A percentile compares a stretch with the other conserved stretches of the same genome.
Evolutionary conservation across 495 filamentous ascomycete genomes (phyloP).

Genomic region (Jackrogersella minutella): DNA sequence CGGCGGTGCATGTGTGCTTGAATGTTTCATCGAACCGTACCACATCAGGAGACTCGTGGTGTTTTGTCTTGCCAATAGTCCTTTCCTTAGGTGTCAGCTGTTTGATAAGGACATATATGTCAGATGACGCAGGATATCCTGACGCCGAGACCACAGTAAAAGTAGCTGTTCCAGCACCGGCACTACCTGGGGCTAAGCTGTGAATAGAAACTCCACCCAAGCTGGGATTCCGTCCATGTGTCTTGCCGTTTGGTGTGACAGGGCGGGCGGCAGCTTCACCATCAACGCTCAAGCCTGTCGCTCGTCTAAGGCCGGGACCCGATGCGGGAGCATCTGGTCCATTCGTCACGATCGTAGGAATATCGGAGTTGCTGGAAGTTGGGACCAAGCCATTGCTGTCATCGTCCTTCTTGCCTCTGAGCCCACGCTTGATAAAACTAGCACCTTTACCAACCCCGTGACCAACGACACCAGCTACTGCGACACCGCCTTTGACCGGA

Average conservation of each 20-base stretch:
- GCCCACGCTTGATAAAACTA: conserved; percentile 81
- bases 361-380: conserved; percentile 46
- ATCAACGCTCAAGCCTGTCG: conserved; percentile 44
- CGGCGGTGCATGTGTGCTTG: conserved; percentile 77
- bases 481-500: conserved; percentile 87
- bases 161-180: conserved; percentile 75
- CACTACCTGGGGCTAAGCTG: conserved; percentile 62
- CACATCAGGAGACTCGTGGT: conserved; percentile 67
- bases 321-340: conserved; percentile 47
- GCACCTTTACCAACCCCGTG: conserved; percentile 87
- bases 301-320: conserved; percentile 47
- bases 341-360: conserved; percentile 56
- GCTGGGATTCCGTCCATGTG: conserved; percentile 73
- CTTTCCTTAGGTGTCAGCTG: conserved; percentile 73
- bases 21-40: conserved; percentile 81
- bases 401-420: conserved; percentile 72
- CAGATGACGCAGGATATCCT: conserved; percentile 79
- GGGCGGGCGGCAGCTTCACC: conserved; percentile 42
- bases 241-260: conserved; percentile 46
- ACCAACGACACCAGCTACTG: conserved; percentile 72
- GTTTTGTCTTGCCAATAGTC: conserved; percentile 87
- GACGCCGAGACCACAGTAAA: conserved; percentile 82
- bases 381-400: conserved; percentile 49
- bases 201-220: conserved; percentile 67
- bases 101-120: conserved; percentile 80